Evolutionary conservation across 495 filamentous ascomycete species (phyloP).

Genomic region (Lichenothelia convexa): DNA sequence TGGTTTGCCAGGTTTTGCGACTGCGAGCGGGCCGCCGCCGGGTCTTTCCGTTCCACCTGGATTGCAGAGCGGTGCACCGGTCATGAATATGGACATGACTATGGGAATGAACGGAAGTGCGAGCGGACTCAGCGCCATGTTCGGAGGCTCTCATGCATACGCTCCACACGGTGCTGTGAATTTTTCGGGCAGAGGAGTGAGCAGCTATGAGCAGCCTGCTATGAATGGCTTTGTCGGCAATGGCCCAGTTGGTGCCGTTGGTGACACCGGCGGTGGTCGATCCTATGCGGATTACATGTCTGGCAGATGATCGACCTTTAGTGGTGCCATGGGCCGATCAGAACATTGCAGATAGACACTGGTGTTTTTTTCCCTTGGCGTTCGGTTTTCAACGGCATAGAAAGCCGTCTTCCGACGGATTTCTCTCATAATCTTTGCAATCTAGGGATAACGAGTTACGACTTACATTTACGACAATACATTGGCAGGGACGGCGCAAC

Average conservation of each 20-base stretch:
- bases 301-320: constrained; percentile 1
- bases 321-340: no score
- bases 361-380: no score
- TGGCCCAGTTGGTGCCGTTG: background rate
- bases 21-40: constrained; percentile 4
- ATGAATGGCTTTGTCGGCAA: background rate
- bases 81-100: background rate
- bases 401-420: no score
- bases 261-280: background rate
- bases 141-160: no score
- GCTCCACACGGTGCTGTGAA: background rate
- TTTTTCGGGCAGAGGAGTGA: constrained; percentile 1
- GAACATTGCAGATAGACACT: no score
- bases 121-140: background rate
- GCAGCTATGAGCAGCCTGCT: background rate
- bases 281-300: constrained; percentile 4
- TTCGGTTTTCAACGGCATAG: no score
- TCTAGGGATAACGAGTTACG: no score
- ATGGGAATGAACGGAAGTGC: background rate
- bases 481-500: no score
- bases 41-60: constrained; percentile 3
- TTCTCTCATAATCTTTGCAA: no score
- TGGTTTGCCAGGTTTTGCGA: constrained; percentile 4
- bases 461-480: no score
- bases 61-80: no score